Base-by-base conservation (phyloP, 306 rosid genomes). In the Glycine latifolia region DNA sequence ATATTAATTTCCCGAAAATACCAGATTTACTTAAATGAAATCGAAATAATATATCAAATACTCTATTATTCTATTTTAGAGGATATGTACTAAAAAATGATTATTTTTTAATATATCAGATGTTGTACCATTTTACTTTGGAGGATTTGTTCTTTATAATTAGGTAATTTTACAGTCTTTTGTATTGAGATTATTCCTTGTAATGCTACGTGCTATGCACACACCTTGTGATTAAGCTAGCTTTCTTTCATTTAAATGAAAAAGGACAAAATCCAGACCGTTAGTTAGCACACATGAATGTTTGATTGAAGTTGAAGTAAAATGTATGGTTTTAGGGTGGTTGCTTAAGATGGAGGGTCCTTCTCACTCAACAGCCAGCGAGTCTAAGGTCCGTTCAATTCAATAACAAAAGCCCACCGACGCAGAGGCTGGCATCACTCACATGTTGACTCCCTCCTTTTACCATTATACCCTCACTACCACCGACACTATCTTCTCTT, bases 321-420 rank as follows among this genome's bases (percentile, higher is more conserved):
- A 78, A 62, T 10, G 59, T 65, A 72, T 16, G 79, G 74, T 78
- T 37, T 11, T 1, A 35, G 8, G 73, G 69, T 53, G 54, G 86
- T 77, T 83, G 79, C 39, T 60, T 15, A 73, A 78, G 88, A 61
- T 84, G 81, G 77, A 76, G 63, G 67, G 89, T 90, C 85, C 54
- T 60, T 81, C 80, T 85, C 87, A 53, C 56, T 81, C 77, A 79
- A 79, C 88, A 10, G 7, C 79, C 76, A 50, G 54, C 79, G 56
- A 72, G 49, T 74, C 46, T 49, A 60, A 63, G 70, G 73, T 82
- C 85, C 50, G 11, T 67, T 43, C 14, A 60, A 7, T 76, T 76
- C 74, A 14, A 69, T 12, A 8, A 62, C 72, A 54, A 60, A 9
- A 79, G 17, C 44, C 69, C 87, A 86, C 87, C 87, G 85, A 83